Evolutionary conservation across 2,329 filamentous ascomycete genomes (phyloP).

Genomic region (Rutstroemia sp.): DNA sequence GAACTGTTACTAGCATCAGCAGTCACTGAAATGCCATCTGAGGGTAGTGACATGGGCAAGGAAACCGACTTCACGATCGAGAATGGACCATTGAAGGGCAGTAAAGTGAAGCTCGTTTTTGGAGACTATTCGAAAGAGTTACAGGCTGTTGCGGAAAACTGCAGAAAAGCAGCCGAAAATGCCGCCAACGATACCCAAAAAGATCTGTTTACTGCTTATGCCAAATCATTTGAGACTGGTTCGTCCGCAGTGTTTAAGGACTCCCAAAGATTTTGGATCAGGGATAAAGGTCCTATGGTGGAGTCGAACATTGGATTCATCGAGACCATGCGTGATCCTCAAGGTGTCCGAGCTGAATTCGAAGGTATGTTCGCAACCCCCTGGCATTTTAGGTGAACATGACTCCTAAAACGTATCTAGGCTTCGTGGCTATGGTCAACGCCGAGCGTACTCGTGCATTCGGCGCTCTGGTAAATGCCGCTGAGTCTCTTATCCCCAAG

Average conservation of each 20-base stretch:
- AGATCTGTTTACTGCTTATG: conserved; percentile 67
- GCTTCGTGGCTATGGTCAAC: conserved; percentile 76
- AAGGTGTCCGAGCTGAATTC: conserved; percentile 75
- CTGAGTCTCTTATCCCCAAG: conserved; percentile 77
- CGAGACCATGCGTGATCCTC: conserved; percentile 78
- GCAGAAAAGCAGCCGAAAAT: conserved; percentile 60
- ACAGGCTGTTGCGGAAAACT: conserved; percentile 57
- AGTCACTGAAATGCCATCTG: conserved; percentile 47
- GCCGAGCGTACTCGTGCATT: conserved; percentile 85
- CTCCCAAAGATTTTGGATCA: conserved; percentile 74
- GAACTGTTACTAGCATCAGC: conserved; percentile 71
- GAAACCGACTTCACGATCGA: conserved; percentile 52
- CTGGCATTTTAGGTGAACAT: neutral
- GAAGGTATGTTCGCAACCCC: conserved; percentile 45
- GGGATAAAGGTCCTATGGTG: conserved; percentile 72
- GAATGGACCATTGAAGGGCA: conserved; percentile 54
- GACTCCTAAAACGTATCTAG: conserved; percentile 6
- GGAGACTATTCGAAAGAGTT: conserved; percentile 70
- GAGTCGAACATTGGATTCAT: conserved; percentile 80
- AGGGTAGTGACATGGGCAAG: conserved; percentile 62
- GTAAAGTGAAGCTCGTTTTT: conserved; percentile 63
- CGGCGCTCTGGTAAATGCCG: conserved; percentile 72
- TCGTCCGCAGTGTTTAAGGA: conserved; percentile 74
- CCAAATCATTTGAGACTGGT: conserved; percentile 65
- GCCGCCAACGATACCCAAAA: conserved; percentile 68